These are phyloP conservation scores for Casuarina equisetifolia DNA, from an alignment of 306 rosid species.

Conservation along the genomic window DNA sequence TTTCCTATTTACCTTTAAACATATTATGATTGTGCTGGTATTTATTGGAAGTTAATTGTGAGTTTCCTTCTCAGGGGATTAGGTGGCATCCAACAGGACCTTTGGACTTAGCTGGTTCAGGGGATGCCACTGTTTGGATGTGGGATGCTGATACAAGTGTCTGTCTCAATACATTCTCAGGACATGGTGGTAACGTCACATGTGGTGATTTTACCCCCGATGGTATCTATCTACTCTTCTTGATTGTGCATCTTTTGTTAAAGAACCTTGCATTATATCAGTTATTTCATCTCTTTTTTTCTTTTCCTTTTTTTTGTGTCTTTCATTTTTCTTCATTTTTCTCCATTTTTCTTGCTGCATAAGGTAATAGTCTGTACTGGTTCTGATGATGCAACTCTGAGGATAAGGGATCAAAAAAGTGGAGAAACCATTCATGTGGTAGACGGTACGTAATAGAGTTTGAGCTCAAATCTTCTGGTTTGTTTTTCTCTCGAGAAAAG, in stretches of 20 bases:
- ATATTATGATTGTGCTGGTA: not conserved
- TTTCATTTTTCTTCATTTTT: not conserved
- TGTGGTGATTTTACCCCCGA: slow-evolving; percentile 97
- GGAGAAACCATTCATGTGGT: slow-evolving; percentile 82
- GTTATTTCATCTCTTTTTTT: not conserved
- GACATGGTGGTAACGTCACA: slow-evolving; percentile 76
- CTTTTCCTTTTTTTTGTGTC: not conserved
- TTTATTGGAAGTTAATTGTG: slow-evolving; percentile 24
- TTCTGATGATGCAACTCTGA: slow-evolving; percentile 69
- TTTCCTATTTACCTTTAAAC: slow-evolving; percentile 6
- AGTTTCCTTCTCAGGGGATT: slow-evolving; percentile 52
- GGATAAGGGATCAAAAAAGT: slow-evolving; percentile 83
- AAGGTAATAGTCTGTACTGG: no score
- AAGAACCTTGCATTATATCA: not conserved
- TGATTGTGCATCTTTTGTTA: slow-evolving; percentile 16
- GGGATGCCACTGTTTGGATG: no score
- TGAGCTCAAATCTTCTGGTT: slow-evolving; percentile 4
- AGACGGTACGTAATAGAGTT: slow-evolving; percentile 44
- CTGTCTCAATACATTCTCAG: slow-evolving; percentile 59
- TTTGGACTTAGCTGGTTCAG: no score
- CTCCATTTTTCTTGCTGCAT: no score
- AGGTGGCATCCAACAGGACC: no score
- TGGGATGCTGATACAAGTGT: slow-evolving; percentile 72
- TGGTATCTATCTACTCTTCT: slow-evolving; percentile 53
- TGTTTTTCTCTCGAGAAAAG: slow-evolving; percentile 6